Conservation (phyloP, 768 basidiomycete species). For the Trametes coccinea region DNA sequence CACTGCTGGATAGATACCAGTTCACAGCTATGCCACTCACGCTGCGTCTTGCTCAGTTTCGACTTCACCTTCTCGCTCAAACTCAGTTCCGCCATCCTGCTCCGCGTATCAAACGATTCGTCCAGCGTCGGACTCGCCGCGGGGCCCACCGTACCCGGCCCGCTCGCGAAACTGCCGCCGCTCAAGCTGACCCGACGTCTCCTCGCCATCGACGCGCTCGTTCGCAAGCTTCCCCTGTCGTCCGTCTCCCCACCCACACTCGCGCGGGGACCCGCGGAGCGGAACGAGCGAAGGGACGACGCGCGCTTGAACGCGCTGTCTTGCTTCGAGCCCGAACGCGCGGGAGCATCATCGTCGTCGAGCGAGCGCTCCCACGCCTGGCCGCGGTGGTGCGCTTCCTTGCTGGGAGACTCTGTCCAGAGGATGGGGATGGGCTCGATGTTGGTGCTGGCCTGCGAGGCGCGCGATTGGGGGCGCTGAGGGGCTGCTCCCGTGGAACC, state of each 20-base stretch:
- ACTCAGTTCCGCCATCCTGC: constrained; percentile 47
- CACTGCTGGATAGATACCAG: background rate
- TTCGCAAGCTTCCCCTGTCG: constrained; percentile 23
- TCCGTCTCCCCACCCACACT: background rate
- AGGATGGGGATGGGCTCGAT: constrained; percentile 28
- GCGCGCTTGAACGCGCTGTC: constrained; percentile 18
- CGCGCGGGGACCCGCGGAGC: constrained; percentile 3
- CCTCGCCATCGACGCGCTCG: constrained; percentile 9
- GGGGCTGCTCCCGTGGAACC: constrained; percentile 12
- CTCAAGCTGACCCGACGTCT: constrained; percentile 24
- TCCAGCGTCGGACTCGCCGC: constrained; percentile 43
- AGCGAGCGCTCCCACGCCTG: background rate
- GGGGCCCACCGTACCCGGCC: constrained; percentile 55
- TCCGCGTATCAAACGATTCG: constrained; percentile 40
- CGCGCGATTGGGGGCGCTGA: constrained; percentile 10
- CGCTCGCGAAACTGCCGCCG: constrained; percentile 48
- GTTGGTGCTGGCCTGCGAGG: constrained; percentile 2
- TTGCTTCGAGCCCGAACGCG: background rate
- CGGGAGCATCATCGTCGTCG: constrained; percentile 7
- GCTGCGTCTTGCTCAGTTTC: constrained; percentile 52
- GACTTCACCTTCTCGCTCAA: constrained; percentile 52
- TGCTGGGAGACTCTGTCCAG: constrained; percentile 19
- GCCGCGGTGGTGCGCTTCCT: background rate
- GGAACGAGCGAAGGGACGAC: constrained; percentile 30
- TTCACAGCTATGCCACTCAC: constrained; percentile 36